Evolutionary conservation across 2,329 filamentous ascomycete species (phyloP), one percentile per base, ranked within the genome.

Genomic region (Aspergillus sp.): DNA sequence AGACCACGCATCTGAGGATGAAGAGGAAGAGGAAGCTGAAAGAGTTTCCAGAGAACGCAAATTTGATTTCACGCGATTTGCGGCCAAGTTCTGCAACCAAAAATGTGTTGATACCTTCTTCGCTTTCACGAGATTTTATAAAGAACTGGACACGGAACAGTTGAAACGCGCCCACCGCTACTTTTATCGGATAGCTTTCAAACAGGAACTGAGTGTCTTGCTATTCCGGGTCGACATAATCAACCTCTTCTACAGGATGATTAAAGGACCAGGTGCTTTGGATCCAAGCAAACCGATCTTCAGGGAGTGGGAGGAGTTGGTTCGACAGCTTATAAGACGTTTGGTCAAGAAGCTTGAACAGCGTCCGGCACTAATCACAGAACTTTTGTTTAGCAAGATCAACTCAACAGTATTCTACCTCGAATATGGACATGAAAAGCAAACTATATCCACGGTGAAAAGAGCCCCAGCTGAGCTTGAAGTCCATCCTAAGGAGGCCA

Each of bases 321-420:
- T 88, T 5, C 86, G 84, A 63, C 90, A 96, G 57, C 77, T 97
- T 33, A 78, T 96, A 51, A 83, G 85, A 53, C 85, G 84, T 58
- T 85, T 91, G 51, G 77, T 88, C 43, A 90, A 86, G 59, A 95
- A 93, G 68, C 77, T 97, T 1, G 80, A 93, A 48, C 83, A 95
- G 53, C 80, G 90, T 35, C 90, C 90, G 0, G 88, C 91, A 49
- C 73, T 96, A 33, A 78, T 95, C 39, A 85, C 94, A 1, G 93
- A 98, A 67, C 81, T 98, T 76, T 75, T 98, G 10, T 98, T 98
- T 67, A 95, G 88, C 65, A 98, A 98, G 66, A 86, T 90, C 45
- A 84, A 83, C 40, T 79, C 80, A 37, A 95, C 88, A 0, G 78
- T 89, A 1, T 88, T 87, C 66, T 97, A 89, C 61, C 77, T 98